Percentiles rank a stretch among this genome's conserved stretches.
Evolutionary conservation across 2,329 filamentous ascomycete genomes (phyloP).

Genomic region (Epichloe typhina): DNA sequence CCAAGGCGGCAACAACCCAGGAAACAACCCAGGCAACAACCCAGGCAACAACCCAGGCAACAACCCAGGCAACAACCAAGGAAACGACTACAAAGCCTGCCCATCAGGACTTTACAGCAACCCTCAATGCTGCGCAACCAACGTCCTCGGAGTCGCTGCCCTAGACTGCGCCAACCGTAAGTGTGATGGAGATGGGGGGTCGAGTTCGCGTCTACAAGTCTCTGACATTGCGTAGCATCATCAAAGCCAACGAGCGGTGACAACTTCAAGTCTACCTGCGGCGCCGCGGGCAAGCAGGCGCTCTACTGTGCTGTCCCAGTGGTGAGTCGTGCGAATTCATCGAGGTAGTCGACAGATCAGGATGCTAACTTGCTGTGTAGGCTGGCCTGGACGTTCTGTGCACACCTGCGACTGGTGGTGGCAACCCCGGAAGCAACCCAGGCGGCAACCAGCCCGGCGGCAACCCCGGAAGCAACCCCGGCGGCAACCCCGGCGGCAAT

Average conservation of each 20-base stretch:
- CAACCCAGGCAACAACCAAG: slow-evolving; percentile 1
- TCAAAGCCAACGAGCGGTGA: not conserved
- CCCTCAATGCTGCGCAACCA: slow-evolving; percentile 33
- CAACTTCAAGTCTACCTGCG: slow-evolving; percentile 4
- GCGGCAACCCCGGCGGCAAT: not conserved
- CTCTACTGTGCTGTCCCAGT: slow-evolving; percentile 7
- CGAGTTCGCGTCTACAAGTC: not conserved
- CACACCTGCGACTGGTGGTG: not conserved
- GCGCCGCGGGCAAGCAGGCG: not conserved
- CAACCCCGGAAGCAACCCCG: not conserved
- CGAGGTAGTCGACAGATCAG: no score
- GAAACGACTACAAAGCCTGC: slow-evolving; percentile 8
- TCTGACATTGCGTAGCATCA: not conserved
- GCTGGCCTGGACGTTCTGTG: slow-evolving; percentile 2
- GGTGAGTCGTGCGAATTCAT: not conserved
- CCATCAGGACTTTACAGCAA: slow-evolving; percentile 12
- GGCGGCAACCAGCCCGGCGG: not conserved
- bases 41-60: not conserved
- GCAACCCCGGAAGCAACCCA: not conserved
- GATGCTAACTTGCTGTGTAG: not conserved
- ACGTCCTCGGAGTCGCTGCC: slow-evolving; percentile 33
- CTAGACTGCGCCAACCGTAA: slow-evolving; percentile 26
- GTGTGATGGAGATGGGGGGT: not conserved
- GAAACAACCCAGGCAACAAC: not conserved
- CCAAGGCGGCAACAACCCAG: not conserved